phyloP scores from a whole-genome alignment of 768 basidiomycete species.

The Fomitopsis pulvina region DNA sequence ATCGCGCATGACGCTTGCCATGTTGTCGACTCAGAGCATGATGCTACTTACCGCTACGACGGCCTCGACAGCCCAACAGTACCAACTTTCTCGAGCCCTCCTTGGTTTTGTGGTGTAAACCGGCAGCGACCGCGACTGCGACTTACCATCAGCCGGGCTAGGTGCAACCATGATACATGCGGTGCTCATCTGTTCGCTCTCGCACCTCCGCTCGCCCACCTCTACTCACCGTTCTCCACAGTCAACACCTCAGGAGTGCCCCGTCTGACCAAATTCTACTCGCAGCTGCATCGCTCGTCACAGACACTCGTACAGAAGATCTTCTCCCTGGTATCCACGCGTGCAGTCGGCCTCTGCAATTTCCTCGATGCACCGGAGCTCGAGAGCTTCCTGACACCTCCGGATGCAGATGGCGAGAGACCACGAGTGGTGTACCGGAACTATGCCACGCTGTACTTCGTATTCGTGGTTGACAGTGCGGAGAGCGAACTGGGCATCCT shows the following conservation, averaged over 20 bases:
- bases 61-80: too few species aligned
- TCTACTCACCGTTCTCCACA: slow-evolving; percentile 21
- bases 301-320: slow-evolving; percentile 81
- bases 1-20: too few species aligned
- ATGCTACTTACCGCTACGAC: too few species aligned
- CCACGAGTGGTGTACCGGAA: slow-evolving; percentile 90
- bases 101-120: too few species aligned
- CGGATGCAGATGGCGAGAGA: slow-evolving; percentile 46
- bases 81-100: too few species aligned
- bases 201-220: slow-evolving; percentile 10
- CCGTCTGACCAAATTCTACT: slow-evolving; percentile 85
- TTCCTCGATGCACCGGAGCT: slow-evolving; percentile 92
- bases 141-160: too few species aligned
- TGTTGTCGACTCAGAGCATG: too few species aligned
- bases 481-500: slow-evolving; percentile 96
- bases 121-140: too few species aligned
- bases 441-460: slow-evolving; percentile 95
- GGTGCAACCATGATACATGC: slow-evolving; percentile 90
- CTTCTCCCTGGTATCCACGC: slow-evolving; percentile 77
- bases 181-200: slow-evolving; percentile 64
- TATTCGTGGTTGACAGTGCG: slow-evolving; percentile 92
- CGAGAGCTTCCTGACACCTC: slow-evolving; percentile 59
- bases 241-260: slow-evolving; percentile 93
- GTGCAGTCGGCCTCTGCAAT: slow-evolving; percentile 84
- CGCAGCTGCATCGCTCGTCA: slow-evolving; percentile 61